Conservation (phyloP, 139 green algal genomes). For the Asterochloris sp. region DNA sequence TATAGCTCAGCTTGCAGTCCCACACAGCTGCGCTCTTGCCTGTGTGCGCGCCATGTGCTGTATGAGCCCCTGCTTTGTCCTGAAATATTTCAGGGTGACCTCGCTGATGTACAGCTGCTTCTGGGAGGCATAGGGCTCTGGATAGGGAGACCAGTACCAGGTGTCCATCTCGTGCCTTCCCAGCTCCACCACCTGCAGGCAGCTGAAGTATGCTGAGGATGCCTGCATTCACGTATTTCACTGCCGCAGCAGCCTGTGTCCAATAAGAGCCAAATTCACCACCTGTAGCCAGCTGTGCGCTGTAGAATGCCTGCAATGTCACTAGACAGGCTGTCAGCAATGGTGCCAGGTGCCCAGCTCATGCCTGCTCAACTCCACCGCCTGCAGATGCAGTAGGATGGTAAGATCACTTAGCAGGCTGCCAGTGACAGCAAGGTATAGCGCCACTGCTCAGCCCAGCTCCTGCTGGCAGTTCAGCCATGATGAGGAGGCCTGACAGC, state of each 20-base stretch:
- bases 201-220: neutral
- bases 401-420: too few relatives aligned
- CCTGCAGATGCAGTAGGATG: too few relatives aligned
- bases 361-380: too few relatives aligned
- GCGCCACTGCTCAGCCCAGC: too few relatives aligned
- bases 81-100: slow-evolving; percentile 78
- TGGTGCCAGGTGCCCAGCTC: too few relatives aligned
- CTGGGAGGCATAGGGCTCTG: slow-evolving; percentile 44
- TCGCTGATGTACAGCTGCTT: slow-evolving; percentile 92
- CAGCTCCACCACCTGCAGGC: slow-evolving; percentile 13
- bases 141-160: slow-evolving; percentile 69
- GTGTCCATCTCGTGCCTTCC: slow-evolving; percentile 57
- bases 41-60: slow-evolving; percentile 53
- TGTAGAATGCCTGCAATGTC: neutral
- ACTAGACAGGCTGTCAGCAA: neutral
- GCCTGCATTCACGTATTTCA: neutral
- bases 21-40: too few relatives aligned
- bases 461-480: too few relatives aligned
- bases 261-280: too few relatives aligned
- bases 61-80: slow-evolving; percentile 56
- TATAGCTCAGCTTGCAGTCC: too few relatives aligned
- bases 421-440: too few relatives aligned
- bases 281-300: neutral
- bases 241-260: neutral
- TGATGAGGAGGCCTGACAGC: too few relatives aligned